Conservation (phyloP, 352 stramenopile genomes). For the Elongisporangium undulatum region DNA sequence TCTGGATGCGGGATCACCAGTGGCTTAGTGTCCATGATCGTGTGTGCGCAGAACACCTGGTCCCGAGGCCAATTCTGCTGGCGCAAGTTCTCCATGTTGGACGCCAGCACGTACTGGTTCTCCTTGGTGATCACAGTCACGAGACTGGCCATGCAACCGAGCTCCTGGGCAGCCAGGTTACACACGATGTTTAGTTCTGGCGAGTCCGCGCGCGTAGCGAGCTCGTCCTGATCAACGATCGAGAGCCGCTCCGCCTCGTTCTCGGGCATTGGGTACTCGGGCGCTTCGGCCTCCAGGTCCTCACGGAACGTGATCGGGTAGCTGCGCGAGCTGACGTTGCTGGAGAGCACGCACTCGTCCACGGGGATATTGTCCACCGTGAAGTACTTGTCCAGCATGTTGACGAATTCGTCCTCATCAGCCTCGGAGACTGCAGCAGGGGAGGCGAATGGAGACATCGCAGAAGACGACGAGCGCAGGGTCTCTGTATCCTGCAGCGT, state of each 20-base stretch:
- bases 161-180: conserved; percentile 22
- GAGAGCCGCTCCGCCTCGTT: conserved; percentile 21
- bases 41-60: conserved; percentile 40
- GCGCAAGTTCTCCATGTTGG: conserved; percentile 10
- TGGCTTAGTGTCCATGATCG: conserved; percentile 33
- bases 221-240: conserved; percentile 15
- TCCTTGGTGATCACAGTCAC: conserved; percentile 26
- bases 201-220: conserved; percentile 16
- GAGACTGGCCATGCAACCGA: conserved; percentile 18
- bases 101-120: conserved; percentile 20
- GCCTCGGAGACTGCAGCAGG: not conserved
- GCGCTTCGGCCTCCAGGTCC: not conserved
- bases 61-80: conserved; percentile 22
- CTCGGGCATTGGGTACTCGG: conserved; percentile 20
- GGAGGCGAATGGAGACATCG: not conserved
- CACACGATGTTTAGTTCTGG: conserved; percentile 29
- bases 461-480: not conserved
- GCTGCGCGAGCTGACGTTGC: not conserved
- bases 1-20: conserved; percentile 30
- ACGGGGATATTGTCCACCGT: not conserved
- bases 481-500: not conserved
- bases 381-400: not conserved
- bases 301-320: not conserved
- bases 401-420: not conserved
- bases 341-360: not conserved